Conservation (phyloP, 2,329 filamentous ascomycete species). For the Fusarium succisae region DNA sequence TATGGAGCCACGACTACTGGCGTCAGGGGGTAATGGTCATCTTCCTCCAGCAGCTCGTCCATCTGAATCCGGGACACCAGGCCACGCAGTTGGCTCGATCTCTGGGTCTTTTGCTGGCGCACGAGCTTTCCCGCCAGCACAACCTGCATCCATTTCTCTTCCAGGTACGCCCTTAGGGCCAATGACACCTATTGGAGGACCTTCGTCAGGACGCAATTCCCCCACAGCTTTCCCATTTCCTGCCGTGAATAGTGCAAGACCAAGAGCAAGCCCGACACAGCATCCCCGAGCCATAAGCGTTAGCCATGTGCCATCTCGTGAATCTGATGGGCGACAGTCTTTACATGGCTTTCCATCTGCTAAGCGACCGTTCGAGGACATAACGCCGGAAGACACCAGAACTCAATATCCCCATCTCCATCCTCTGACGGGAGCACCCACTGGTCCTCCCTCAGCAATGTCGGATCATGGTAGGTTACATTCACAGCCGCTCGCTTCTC, state of each 20-base stretch:
- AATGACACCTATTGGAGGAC: constrained; percentile 41
- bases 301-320: constrained; percentile 39
- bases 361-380: constrained; percentile 48
- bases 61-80: constrained; percentile 32
- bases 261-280: constrained; percentile 46
- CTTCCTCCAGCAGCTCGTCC: constrained; percentile 21
- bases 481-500: constrained; percentile 49
- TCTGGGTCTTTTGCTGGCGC: constrained; percentile 35
- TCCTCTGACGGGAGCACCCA: constrained; percentile 38
- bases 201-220: constrained; percentile 47
- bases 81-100: constrained; percentile 29
- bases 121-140: constrained; percentile 40
- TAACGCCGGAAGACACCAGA: constrained; percentile 41
- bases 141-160: constrained; percentile 47
- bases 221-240: constrained; percentile 47
- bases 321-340: constrained; percentile 36
- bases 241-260: constrained; percentile 42
- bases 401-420: constrained; percentile 40
- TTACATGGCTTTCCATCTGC: constrained; percentile 40
- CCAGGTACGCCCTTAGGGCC: constrained; percentile 46
- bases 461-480: constrained; percentile 47
- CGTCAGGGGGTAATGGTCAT: constrained; percentile 23
- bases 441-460: constrained; percentile 31
- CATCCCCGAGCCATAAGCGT: constrained; percentile 44
- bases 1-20: constrained; percentile 41